These are phyloP conservation scores for Alternaria novae-zelandiae DNA, from an alignment of 2,329 filamentous ascomycete genomes.

Conservation along the genomic window DNA sequence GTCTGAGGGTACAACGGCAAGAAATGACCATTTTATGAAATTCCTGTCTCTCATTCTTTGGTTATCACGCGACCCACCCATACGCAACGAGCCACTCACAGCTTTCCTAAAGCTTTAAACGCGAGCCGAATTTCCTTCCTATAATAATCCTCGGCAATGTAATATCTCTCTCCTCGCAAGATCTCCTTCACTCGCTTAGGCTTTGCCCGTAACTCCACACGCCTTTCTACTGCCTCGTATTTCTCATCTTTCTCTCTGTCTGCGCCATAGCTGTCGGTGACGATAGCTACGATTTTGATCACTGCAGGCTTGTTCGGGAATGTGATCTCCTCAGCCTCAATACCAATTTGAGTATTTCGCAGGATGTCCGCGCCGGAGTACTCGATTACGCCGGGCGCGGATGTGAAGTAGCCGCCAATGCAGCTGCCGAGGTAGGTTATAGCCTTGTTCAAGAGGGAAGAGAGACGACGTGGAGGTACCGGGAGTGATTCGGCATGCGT, in stretches of 20 bases:
- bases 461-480: too few species aligned
- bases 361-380: neutral
- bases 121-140: conserved; percentile 6
- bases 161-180: neutral
- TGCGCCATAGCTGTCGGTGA: neutral
- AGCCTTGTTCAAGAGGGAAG: neutral
- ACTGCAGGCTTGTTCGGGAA: neutral
- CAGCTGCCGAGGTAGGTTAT: neutral
- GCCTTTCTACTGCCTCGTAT: neutral
- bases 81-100: neutral
- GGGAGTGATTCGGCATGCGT: neutral
- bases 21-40: neutral
- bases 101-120: neutral
- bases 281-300: conserved; percentile 1
- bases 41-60: neutral
- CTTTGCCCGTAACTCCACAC: conserved; percentile 4
- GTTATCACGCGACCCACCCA: neutral
- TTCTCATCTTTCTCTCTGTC: neutral
- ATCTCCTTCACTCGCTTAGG: conserved; percentile 13
- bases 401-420: neutral
- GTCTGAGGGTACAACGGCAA: neutral
- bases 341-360: neutral
- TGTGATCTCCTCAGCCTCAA: neutral
- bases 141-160: conserved; percentile 6
- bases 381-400: neutral